Conservation (phyloP, 176 grass and related monocot species). For the Leersia perrieri region DNA sequence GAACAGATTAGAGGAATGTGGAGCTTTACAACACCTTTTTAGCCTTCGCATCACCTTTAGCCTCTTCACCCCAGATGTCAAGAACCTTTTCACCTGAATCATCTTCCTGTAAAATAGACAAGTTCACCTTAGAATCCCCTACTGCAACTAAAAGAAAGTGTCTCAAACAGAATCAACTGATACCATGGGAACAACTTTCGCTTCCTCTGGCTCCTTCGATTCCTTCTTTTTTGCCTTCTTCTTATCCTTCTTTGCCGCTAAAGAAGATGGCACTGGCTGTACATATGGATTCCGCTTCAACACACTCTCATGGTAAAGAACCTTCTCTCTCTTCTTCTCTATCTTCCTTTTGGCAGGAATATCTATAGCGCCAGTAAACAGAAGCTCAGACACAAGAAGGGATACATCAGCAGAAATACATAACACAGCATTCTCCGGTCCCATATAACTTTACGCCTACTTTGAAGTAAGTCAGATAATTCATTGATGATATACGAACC, state of each 20-base stretch:
- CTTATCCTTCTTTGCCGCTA: slow-evolving; percentile 54
- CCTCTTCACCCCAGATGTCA: slow-evolving; percentile 67
- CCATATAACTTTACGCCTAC: neutral
- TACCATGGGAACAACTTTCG: slow-evolving; percentile 47
- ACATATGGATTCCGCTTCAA: slow-evolving; percentile 74
- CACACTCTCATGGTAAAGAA: slow-evolving; percentile 71
- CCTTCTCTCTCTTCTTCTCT: slow-evolving; percentile 74
- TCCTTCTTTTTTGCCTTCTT: slow-evolving; percentile 44
- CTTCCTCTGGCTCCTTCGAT: slow-evolving; percentile 1
- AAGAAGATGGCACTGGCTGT: slow-evolving; percentile 70
- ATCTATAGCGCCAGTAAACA: slow-evolving; percentile 25
- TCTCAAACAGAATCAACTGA: neutral
- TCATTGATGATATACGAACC: neutral
- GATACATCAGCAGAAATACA: slow-evolving; percentile 2
- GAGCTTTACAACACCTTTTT: slow-evolving; percentile 52
- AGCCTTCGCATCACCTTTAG: slow-evolving; percentile 26
- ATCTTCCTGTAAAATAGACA: slow-evolving; percentile 28
- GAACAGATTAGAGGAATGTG: neutral
- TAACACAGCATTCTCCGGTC: too few species aligned
- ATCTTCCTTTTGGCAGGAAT: slow-evolving; percentile 75
- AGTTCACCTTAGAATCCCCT: slow-evolving; percentile 12
- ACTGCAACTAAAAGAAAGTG: neutral
- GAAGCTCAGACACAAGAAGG: neutral
- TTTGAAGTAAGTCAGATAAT: neutral
- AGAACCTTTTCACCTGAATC: slow-evolving; percentile 40